A percentile compares a stretch with the other conserved stretches of the same genome.
Conservation (phyloP, 148 eudicot species). For the Chenopodium album region DNA sequence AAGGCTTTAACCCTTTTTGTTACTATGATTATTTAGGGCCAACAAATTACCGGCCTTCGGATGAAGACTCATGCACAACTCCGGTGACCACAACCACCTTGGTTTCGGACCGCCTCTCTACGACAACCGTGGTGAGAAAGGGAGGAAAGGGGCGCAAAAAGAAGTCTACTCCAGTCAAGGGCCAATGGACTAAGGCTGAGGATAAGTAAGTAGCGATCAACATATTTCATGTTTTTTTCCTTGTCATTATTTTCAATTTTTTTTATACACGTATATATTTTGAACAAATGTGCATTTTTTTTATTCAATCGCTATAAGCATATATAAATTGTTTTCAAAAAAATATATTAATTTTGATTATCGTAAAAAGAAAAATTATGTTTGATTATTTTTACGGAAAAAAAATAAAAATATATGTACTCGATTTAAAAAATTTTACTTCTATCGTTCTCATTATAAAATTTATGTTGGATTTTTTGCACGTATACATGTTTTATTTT, state of each 20-base stretch:
- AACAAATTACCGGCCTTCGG: conserved; percentile 36
- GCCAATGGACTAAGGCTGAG: conserved; percentile 94
- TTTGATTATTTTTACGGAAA: too few species aligned
- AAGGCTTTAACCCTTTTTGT: conserved; percentile 19
- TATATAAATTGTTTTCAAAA: too few species aligned
- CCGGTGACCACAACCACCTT: conserved; percentile 20
- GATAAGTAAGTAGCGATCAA: conserved; percentile 61
- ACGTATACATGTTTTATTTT: too few species aligned
- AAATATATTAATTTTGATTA: too few species aligned
- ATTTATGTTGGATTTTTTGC: too few species aligned
- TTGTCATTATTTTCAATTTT: background rate
- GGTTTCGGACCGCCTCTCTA: conserved; percentile 14
- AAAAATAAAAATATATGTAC: too few species aligned
- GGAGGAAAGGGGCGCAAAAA: conserved; percentile 40
- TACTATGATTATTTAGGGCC: conserved; percentile 31
- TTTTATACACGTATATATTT: too few species aligned
- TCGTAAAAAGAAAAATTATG: too few species aligned
- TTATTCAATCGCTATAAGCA: too few species aligned
- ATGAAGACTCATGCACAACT: conserved; percentile 59
- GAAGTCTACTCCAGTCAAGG: conserved; percentile 64
- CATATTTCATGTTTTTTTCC: background rate
- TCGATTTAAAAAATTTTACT: too few species aligned
- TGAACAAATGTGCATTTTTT: too few species aligned
- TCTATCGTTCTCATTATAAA: too few species aligned
- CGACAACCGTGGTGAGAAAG: conserved; percentile 11